phyloP scores from a whole-genome alignment of 805 yeast genomes.

The Candida sanyiensis region DNA sequence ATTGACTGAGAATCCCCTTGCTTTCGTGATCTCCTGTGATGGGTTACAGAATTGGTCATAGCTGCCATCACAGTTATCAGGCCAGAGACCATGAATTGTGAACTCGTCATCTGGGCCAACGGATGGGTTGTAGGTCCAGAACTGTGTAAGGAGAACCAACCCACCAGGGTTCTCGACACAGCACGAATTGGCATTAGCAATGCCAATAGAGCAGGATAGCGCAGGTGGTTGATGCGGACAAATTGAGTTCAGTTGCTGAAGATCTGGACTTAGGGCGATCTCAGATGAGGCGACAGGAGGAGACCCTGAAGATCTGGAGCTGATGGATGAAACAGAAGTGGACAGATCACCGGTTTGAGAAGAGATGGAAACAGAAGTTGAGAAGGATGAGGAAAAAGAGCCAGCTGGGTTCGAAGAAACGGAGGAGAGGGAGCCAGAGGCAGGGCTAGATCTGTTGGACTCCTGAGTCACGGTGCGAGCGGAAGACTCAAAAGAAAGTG shows the following conservation, averaged over 20 bases:
- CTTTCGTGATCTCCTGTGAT: constrained; percentile 45
- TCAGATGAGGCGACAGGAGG: neutral
- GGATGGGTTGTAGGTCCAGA: constrained; percentile 83
- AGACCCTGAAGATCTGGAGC: constrained; percentile 1
- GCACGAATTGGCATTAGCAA: constrained; percentile 54
- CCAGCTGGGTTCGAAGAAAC: constrained; percentile 5
- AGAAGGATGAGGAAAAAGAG: no score
- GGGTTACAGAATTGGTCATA: constrained; percentile 74
- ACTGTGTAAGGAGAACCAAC: constrained; percentile 74
- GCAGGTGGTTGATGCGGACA: constrained; percentile 61
- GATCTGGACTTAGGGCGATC: no score
- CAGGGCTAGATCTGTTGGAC: neutral
- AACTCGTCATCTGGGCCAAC: constrained; percentile 64
- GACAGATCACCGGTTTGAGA: no score
- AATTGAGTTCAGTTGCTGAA: neutral
- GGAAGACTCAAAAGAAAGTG: neutral
- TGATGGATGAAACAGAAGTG: no score
- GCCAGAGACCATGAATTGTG: constrained; percentile 86
- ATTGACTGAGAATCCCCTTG: constrained; percentile 38
- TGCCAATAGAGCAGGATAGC: constrained; percentile 50
- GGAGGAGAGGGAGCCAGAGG: neutral
- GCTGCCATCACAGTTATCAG: constrained; percentile 79
- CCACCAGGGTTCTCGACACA: constrained; percentile 90
- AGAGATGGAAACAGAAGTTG: no score
- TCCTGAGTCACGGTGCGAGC: no score